Evolutionary conservation across 2,329 filamentous ascomycete genomes (phyloP), one percentile per base, ranked within the genome.

Genomic region (Cyclaneusma minus): DNA sequence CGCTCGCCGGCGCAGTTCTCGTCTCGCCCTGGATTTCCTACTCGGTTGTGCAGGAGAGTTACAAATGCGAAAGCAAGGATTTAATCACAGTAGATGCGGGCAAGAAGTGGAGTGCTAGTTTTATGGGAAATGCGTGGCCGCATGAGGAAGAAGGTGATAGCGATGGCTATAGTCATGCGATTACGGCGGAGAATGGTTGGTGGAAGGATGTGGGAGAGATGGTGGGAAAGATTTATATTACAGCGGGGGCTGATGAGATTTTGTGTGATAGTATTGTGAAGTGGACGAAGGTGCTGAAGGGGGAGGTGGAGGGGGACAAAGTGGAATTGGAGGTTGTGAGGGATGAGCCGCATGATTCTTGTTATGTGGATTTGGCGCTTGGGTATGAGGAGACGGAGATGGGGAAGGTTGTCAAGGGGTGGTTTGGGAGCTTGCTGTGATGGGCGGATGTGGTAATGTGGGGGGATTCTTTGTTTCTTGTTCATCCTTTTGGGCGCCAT

Each of bases 1-100:
- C 54, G 6, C 46, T 74, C 10, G 55, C 55, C 3, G 65, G 56
- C 3, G 54, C 58, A 0, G 39, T 71, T 6, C 50, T 72, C 5
- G 58, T 75, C 29, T 62, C 58, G 0, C 69, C 70, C 0, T 76
- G 70, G 69, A 51, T 57, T 2, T 55, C 55, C 1, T 61, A 74
- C 33, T 49, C 53, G n/a, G 51, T 49, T 1, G 44, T 55, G 11
- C 55, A 55, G 14, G 43, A 49, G 1, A 54, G 52, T 2, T 56
- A 54, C 23, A 38, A 41, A 5, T 43, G 47, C 6, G 49, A 50
- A 3, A 49, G 55, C 13, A 63, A 58, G 21, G 68, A 73, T 38
- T 46, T 62, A 27, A 52, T 73, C 22, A 50, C 54, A 8, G 39
- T 43, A 0, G 38, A 40, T 1, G 43, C 54, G 0, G 52, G 56